Percentiles rank a stretch among this genome's conserved stretches.
phyloP scores from a whole-genome alignment of 495 filamentous ascomycete species.

The Hypoxylon trugodes region DNA sequence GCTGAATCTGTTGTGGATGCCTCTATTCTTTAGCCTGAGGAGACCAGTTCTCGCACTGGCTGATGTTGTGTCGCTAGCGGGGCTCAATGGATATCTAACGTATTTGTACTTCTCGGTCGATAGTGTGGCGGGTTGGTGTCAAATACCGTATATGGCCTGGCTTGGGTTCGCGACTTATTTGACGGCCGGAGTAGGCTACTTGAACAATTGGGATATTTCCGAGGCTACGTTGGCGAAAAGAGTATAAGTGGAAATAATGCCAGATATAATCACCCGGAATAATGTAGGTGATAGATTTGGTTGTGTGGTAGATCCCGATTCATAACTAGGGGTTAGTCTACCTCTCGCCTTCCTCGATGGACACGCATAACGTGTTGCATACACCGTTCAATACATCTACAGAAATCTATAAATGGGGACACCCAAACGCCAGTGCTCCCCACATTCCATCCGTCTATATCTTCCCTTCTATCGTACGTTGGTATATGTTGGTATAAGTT shows the following conservation, averaged over 20 bases:
- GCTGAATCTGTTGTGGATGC: conserved; percentile 91
- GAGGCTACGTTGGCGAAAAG: conserved; percentile 40
- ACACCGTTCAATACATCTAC: conserved; percentile 11
- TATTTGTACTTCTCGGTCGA: conserved; percentile 81
- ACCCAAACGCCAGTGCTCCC: conserved; percentile 36
- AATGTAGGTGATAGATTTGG: neutral
- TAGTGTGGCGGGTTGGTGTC: conserved; percentile 70
- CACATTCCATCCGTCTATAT: conserved; percentile 24
- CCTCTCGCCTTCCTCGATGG: neutral
- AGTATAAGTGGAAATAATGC: neutral
- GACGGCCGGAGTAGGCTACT: conserved; percentile 71
- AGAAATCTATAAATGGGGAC: conserved; percentile 19
- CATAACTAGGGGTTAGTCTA: neutral
- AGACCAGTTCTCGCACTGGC: conserved; percentile 75
- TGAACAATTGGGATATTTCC: conserved; percentile 78
- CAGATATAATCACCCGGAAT: neutral
- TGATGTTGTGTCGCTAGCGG: conserved; percentile 77
- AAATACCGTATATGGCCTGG: conserved; percentile 85
- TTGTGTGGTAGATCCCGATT: neutral
- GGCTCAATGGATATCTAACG: conserved; percentile 72
- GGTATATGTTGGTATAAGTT: conserved; percentile 10
- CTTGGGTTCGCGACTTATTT: conserved; percentile 85
- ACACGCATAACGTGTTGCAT: neutral
- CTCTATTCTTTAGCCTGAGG: conserved; percentile 82
- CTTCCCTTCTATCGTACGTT: conserved; percentile 27